A percentile compares a stretch with the other conserved stretches of the same genome.
Evolutionary conservation across 768 basidiomycete species (phyloP).

Genomic region (Mycena alexandri): DNA sequence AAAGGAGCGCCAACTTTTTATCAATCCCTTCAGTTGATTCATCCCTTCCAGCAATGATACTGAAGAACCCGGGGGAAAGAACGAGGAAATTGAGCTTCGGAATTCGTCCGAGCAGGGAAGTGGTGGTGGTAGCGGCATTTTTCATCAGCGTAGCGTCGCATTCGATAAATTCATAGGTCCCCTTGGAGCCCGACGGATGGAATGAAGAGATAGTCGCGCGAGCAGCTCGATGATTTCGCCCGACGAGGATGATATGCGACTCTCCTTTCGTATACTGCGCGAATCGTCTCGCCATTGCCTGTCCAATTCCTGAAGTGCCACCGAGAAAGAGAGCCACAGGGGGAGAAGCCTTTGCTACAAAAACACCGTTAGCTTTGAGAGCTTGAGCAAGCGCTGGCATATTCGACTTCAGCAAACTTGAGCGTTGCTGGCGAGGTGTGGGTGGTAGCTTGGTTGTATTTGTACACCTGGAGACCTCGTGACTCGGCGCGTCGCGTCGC

Average conservation of each 20-base stretch:
- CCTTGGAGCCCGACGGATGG: constrained; percentile 39
- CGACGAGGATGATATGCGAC: constrained; percentile 55
- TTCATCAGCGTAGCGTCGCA: constrained; percentile 54
- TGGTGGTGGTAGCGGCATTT: constrained; percentile 46
- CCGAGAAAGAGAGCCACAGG: constrained; percentile 44
- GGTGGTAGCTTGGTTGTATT: no score
- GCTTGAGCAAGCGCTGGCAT: constrained; percentile 39
- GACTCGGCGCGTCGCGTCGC: no score
- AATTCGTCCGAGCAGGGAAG: constrained; percentile 43
- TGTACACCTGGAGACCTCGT: no score
- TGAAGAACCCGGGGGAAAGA: constrained; percentile 49
- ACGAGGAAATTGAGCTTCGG: constrained; percentile 54
- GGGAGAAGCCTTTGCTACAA: constrained; percentile 15
- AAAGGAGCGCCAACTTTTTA: constrained; percentile 51
- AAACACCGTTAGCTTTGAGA: constrained; percentile 36
- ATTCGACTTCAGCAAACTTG: no score
- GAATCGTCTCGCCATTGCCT: constrained; percentile 51
- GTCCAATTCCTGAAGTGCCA: constrained; percentile 48
- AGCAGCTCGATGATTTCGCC: constrained; percentile 52
- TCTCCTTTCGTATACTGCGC: constrained; percentile 54
- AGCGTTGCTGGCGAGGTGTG: no score
- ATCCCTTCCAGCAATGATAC: constrained; percentile 44
- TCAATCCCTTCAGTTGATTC: constrained; percentile 57
- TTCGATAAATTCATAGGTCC: constrained; percentile 50
- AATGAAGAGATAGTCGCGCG: constrained; percentile 49